These are phyloP conservation scores for Backusella sp. DNA, from an alignment of 192 early-diverging fungal species.

Conservation along the genomic window DNA sequence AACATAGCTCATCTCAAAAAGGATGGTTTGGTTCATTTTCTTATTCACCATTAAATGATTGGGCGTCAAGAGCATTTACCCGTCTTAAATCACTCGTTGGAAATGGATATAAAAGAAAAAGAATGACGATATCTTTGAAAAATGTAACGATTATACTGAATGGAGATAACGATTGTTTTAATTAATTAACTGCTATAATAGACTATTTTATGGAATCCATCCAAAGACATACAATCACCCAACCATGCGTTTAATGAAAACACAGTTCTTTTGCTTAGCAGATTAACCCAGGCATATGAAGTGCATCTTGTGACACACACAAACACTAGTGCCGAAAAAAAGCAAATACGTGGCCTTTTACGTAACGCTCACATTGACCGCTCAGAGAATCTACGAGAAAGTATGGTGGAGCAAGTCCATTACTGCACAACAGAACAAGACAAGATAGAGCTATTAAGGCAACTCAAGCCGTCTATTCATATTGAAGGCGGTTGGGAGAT, in stretches of 20 bases:
- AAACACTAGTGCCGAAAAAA: conserved; percentile 52
- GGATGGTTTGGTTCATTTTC: not conserved
- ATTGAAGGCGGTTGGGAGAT: conserved; percentile 52
- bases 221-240: conserved; percentile 57
- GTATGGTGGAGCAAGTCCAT: conserved; percentile 50
- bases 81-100: not conserved
- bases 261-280: conserved; percentile 51
- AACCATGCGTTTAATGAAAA: conserved; percentile 69
- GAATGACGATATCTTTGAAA: not conserved
- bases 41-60: not conserved
- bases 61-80: not conserved
- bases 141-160: not conserved
- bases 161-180: no score
- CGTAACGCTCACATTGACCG: conserved; percentile 22
- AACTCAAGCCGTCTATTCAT: conserved; percentile 62
- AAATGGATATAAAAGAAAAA: not conserved
- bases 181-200: conserved; percentile 25
- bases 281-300: conserved; percentile 46
- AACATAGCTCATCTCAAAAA: not conserved
- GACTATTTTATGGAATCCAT: conserved; percentile 79
- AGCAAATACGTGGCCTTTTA: conserved; percentile 51
- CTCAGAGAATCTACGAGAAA: not conserved
- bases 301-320: conserved; percentile 58
- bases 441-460: conserved; percentile 63
- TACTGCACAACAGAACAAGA: conserved; percentile 68